Conservation (phyloP, 148 eudicot genomes). For the Rhododendron ovatum region DNA sequence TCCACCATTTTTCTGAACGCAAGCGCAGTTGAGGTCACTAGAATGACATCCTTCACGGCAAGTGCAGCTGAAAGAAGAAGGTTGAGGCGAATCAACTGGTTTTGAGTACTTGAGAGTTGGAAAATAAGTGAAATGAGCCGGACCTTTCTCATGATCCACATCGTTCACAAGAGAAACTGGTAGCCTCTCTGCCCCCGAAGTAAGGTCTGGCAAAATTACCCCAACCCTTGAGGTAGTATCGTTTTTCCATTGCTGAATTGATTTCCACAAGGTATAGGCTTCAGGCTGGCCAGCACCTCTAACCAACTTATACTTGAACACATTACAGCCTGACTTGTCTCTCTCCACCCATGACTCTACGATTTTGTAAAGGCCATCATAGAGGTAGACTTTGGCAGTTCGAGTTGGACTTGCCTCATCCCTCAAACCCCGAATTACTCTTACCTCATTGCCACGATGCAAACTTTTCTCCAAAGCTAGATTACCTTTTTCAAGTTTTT, state of each 20-base stretch:
- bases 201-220: slow-evolving; percentile 72
- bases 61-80: slow-evolving; percentile 44
- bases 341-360: slow-evolving; percentile 81
- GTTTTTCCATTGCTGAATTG: slow-evolving; percentile 80
- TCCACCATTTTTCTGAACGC: slow-evolving; percentile 69
- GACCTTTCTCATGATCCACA: slow-evolving; percentile 78
- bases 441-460: slow-evolving; percentile 62
- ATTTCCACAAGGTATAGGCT: slow-evolving; percentile 71
- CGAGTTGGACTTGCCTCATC: slow-evolving; percentile 34
- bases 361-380: slow-evolving; percentile 83
- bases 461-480: slow-evolving; percentile 81
- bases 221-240: slow-evolving; percentile 53
- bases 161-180: slow-evolving; percentile 83
- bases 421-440: slow-evolving; percentile 76
- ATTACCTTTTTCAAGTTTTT: slow-evolving; percentile 90
- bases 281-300: slow-evolving; percentile 73
- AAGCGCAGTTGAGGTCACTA: slow-evolving; percentile 63
- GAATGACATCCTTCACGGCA: slow-evolving; percentile 68
- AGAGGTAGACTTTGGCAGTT: slow-evolving; percentile 50
- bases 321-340: slow-evolving; percentile 60
- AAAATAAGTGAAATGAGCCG: slow-evolving; percentile 70
- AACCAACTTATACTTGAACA: slow-evolving; percentile 77
- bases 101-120: slow-evolving; percentile 49
- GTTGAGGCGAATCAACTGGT: slow-evolving; percentile 40
- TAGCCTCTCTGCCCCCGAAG: slow-evolving; percentile 68